Base-by-base conservation (phyloP, 352 stramenopile species). In the Paralagenidium karlingii region DNA sequence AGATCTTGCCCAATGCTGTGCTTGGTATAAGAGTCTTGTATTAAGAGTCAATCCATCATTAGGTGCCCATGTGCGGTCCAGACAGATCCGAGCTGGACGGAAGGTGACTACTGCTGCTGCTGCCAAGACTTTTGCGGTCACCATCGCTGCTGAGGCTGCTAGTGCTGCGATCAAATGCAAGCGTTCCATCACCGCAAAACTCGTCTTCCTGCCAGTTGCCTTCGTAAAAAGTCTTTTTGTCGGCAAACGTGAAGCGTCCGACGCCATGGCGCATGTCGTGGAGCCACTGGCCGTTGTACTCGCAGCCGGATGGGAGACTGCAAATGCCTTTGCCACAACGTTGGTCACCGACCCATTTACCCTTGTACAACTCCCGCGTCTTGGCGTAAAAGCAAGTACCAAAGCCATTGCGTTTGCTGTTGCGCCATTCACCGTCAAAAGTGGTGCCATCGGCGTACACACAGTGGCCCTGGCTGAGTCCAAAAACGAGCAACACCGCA, bases 361-460 rank as follows among this genome's bases (percentile, higher is more conserved):
- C 83, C 19, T 80, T 53, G 51, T 91, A 94, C 22, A 54, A 51
- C 28, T 71, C 78, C 32, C 57, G 65, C 38, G 51, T 77, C 15
- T 57, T 58, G 26, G 51, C 58, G 33, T 81, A 84, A 9, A 56
- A 37, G 27, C 70, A 86, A 15, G 47, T 53, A 8, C 83, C 82
- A 40, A 89, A 87, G 26, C 83, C 81, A 42, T 94, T 92, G 22
- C 76, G 66, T 29, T 81, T 78, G 29, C 78, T 70, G 27, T 80
- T 87, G 29, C 68, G 63, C 76, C 77, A 95, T 40, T 91, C 76
- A 21, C 83, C 83, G 5, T 48, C 59, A 47, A 89, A 94, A 15
- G 71, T 67, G 6, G 76, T 90, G n/a, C 82, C 76, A 41, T 95
- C 83, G 0, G 50, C 48, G 3, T 76, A 47, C 10, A 64, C 85